Evolutionary conservation across 2,329 filamentous ascomycete genomes (phyloP).

Genomic region (Fusarium chaquense): DNA sequence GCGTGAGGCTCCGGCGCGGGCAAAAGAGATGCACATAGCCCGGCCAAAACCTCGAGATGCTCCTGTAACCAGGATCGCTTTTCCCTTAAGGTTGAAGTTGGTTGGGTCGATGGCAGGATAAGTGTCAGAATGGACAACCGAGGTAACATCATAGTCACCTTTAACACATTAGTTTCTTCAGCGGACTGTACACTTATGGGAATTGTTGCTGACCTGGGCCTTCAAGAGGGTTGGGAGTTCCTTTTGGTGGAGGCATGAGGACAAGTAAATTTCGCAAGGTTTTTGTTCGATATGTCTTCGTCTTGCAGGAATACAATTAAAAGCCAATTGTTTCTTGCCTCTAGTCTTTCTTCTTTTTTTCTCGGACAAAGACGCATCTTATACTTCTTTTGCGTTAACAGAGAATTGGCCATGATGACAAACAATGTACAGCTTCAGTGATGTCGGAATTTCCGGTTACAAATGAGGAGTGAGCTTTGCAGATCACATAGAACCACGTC

Average conservation of each 20-base stretch:
- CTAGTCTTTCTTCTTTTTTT: not conserved
- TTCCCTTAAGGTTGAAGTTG: conserved; percentile 8
- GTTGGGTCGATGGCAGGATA: conserved; percentile 17
- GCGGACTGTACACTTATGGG: accelerated
- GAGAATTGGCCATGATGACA: not conserved
- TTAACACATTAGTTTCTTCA: not conserved
- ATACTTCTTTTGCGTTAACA: not conserved
- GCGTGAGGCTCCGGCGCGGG: conserved; percentile 8
- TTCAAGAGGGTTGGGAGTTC: conserved; percentile 18
- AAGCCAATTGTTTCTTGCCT: not conserved
- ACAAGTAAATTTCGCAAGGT: not conserved
- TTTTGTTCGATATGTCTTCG: not conserved
- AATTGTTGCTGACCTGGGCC: conserved; percentile 1
- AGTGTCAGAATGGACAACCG: conserved; percentile 1
- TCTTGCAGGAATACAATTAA: not conserved
- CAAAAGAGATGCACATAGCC: conserved; percentile 19
- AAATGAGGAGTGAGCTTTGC: not conserved
- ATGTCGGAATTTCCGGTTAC: not conserved
- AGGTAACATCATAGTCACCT: conserved; percentile 23
- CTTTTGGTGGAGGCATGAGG: conserved; percentile 13
- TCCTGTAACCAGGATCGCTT: conserved; percentile 15
- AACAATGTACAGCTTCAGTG: not conserved
- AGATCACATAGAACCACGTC: not conserved
- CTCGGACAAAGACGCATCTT: not conserved
- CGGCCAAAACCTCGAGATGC: conserved; percentile 20